A percentile compares a stretch with the other conserved stretches of the same genome.
Evolutionary conservation across 345 rosid species (phyloP).

Genomic region (Boechera stricta): DNA sequence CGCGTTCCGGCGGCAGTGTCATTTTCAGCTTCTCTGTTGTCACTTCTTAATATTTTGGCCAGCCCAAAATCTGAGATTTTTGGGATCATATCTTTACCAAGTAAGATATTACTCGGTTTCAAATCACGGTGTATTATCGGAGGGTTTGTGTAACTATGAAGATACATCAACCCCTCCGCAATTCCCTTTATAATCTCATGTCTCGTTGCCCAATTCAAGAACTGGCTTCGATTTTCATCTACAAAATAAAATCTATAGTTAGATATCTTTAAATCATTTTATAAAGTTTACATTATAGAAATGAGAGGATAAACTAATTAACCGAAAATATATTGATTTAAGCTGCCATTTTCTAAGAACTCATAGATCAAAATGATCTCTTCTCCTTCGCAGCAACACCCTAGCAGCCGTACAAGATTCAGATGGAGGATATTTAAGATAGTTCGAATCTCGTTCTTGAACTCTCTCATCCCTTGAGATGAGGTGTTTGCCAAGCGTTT

Average conservation of each 20-base stretch:
- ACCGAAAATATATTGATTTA: neutral
- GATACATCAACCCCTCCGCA: neutral
- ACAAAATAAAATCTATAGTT: neutral
- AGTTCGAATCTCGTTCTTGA: neutral
- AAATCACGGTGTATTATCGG: neutral
- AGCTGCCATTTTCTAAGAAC: neutral
- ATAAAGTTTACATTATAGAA: neutral
- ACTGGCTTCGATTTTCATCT: neutral
- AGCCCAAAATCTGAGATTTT: constrained; percentile 4
- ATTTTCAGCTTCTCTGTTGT: neutral
- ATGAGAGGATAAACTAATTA: neutral
- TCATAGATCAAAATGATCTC: neutral
- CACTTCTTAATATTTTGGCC: neutral
- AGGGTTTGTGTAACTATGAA: neutral
- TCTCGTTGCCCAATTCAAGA: neutral
- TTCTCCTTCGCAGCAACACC: neutral
- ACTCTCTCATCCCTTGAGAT: neutral
- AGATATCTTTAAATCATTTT: neutral
- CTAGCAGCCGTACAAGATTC: neutral
- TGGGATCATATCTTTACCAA: neutral
- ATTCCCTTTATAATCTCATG: neutral
- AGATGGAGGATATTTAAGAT: neutral
- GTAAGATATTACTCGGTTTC: neutral
- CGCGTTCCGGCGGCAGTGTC: neutral
- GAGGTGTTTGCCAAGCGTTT: neutral